Base-by-base conservation (phyloP, 768 basidiomycete genomes). In the Lentinula sp. region DNA sequence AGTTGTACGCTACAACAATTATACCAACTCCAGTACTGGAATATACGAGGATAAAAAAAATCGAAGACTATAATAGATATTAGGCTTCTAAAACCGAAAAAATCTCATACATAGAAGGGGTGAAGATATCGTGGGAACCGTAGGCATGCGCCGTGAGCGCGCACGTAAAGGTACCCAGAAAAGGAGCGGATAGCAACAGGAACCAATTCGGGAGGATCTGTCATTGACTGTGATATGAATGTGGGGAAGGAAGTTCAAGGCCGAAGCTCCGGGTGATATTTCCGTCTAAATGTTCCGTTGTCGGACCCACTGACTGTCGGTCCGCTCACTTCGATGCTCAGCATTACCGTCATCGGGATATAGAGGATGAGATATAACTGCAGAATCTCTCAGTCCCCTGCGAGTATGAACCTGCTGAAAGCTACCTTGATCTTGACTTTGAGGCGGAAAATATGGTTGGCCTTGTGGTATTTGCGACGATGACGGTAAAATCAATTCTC, bases 101-200 rank as follows among this genome's bases (percentile, higher is more conserved):
- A 20, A 15, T 28, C 41, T 45, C 39, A 16, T 28, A 37, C 57
- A 37, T 35, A 12, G 57, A 36, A 37, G 51, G 48, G 59, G 59
- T 50, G 33, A 57, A 60, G 42, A 62, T 57, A 60, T 71, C 79
- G 79, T 81, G 78, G 72, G 77, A 78, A 72, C 71, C 70, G 79
- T 79, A 73, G 79, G 73, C 72, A 78, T 73, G 79, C 79, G 79
- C 77, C 70, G 68, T 64, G 68, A 78, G 73, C 71, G 77, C 76
- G 78, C 75, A 68, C 73, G 73, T 78, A 79, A 75, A 64, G 66
- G 64, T 68, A 71, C 66, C 56, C 36, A 76, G 75, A 67, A 75
- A 76, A 75, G 76, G 77, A 71, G 71, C 73, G 74, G 77, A 73
- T 79, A 72, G 80, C 80, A 81, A 81, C 80, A 75, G 71, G 63